These are phyloP conservation scores for Hyaloscypha bicolor DNA, from an alignment of 495 filamentous ascomycete species.

Conservation along the genomic window DNA sequence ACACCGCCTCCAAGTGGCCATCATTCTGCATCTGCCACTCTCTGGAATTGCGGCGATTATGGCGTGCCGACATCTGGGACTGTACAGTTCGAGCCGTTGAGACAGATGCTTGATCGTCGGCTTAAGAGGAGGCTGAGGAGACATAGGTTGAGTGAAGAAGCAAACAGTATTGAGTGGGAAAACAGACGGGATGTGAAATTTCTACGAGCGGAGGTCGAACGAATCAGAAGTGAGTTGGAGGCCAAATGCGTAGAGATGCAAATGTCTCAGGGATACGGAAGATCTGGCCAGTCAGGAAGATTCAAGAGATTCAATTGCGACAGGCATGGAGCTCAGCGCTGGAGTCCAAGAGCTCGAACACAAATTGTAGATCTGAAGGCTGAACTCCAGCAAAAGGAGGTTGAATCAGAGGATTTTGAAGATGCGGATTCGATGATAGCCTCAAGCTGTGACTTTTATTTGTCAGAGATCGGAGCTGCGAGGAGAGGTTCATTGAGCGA, in stretches of 20 bases:
- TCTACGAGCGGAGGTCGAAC: slow-evolving; percentile 39
- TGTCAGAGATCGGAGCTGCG: no score
- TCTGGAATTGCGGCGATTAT: slow-evolving; percentile 12
- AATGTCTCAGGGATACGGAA: slow-evolving; percentile 7
- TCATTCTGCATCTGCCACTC: slow-evolving; percentile 36
- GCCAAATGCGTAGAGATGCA: slow-evolving; percentile 49
- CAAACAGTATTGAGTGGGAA: slow-evolving; percentile 62
- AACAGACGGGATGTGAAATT: slow-evolving; percentile 42
- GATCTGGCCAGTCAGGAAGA: neutral
- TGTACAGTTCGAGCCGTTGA: slow-evolving; percentile 63
- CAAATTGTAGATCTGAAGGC: slow-evolving; percentile 13
- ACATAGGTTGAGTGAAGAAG: slow-evolving; percentile 71
- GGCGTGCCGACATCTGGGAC: slow-evolving; percentile 29
- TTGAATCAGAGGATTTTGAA: slow-evolving; percentile 28
- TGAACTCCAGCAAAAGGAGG: slow-evolving; percentile 18
- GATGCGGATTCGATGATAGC: slow-evolving; percentile 39
- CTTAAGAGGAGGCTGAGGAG: slow-evolving; percentile 68
- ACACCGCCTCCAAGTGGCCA: slow-evolving; percentile 45
- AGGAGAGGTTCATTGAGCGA: no score
- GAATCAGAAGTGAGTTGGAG: slow-evolving; percentile 53
- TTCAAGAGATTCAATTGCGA: neutral
- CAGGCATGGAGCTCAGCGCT: neutral
- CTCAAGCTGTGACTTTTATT: no score
- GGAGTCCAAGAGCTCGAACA: slow-evolving; percentile 17
- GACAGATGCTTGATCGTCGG: slow-evolving; percentile 64